Conservation (phyloP, 1,284 basidiomycete species). For the Cryptococcus sp. region DNA sequence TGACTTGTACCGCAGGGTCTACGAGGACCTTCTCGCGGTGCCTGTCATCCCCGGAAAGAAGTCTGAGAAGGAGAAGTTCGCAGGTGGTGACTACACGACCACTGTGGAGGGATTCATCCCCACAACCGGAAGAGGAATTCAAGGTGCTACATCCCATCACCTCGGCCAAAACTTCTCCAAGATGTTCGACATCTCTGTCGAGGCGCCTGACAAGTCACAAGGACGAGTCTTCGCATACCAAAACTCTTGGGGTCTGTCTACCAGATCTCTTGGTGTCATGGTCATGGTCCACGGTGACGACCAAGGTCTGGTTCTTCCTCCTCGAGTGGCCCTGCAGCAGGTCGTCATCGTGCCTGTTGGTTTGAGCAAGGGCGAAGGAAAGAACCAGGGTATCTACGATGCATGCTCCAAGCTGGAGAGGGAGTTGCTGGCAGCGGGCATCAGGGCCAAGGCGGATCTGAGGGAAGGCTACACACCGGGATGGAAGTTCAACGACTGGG, state of each 20-base stretch:
- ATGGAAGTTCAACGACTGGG: slow-evolving; percentile 99
- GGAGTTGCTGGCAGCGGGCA: slow-evolving; percentile 68
- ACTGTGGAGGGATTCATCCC: slow-evolving; percentile 98
- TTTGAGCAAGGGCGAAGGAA: slow-evolving; percentile 61
- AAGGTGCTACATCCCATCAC: slow-evolving; percentile 96
- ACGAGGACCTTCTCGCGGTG: slow-evolving; percentile 94
- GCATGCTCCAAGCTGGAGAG: slow-evolving; percentile 74
- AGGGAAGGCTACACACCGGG: slow-evolving; percentile 96
- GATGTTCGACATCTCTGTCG: slow-evolving; percentile 98
- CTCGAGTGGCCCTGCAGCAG: slow-evolving; percentile 89
- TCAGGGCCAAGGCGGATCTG: slow-evolving; percentile 87
- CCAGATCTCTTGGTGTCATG: slow-evolving; percentile 97
- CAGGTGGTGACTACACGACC: slow-evolving; percentile 96
- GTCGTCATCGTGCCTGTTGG: slow-evolving; percentile 92
- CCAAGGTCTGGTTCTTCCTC: slow-evolving; percentile 93
- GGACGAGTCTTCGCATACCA: slow-evolving; percentile 80
- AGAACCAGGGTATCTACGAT: slow-evolving; percentile 71
- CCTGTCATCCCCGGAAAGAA: slow-evolving; percentile 96
- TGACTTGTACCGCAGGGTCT: slow-evolving; percentile 93
- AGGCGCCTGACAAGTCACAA: slow-evolving; percentile 69
- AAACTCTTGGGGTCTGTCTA: slow-evolving; percentile 97
- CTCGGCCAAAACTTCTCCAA: slow-evolving; percentile 98
- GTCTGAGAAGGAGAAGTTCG: slow-evolving; percentile 99
- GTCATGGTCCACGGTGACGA: slow-evolving; percentile 99
- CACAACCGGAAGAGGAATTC: slow-evolving; percentile 94